A percentile compares a stretch with the other conserved stretches of the same genome.
Evolutionary conservation across 768 basidiomycete species (phyloP).

Genomic region (Suillus brevipes): DNA sequence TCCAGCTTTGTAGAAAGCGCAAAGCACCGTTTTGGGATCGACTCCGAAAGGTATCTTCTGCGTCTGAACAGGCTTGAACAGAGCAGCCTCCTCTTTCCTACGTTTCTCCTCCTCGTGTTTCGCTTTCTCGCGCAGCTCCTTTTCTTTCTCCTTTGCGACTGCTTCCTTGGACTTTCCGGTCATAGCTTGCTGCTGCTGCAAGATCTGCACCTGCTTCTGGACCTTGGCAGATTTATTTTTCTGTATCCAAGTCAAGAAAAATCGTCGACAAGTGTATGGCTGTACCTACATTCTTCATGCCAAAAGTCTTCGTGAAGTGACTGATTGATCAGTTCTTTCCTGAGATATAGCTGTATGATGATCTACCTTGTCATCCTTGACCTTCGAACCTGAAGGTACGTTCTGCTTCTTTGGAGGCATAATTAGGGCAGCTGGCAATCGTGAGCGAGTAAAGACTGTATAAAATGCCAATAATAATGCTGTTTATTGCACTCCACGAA

Average conservation of each 20-base stretch:
- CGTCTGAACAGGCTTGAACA: conserved; percentile 75
- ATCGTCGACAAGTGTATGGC: conserved; percentile 2
- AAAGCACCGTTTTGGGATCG: conserved; percentile 93
- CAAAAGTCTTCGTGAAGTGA: conserved; percentile 66
- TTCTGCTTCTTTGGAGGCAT: conserved; percentile 88
- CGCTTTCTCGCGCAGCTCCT: conserved; percentile 69
- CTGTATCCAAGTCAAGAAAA: conserved; percentile 36
- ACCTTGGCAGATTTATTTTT: conserved; percentile 96
- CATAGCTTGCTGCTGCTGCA: conserved; percentile 74
- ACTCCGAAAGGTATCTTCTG: conserved; percentile 95
- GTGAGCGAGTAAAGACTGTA: conserved; percentile 2
- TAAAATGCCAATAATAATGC: conserved; percentile 10
- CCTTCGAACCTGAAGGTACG: conserved; percentile 57
- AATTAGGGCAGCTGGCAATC: conserved; percentile 1
- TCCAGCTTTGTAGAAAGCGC: conserved; percentile 90
- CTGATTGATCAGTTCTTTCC: conserved; percentile 30
- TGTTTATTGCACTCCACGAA: conserved; percentile 1
- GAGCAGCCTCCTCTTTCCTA: conserved; percentile 79
- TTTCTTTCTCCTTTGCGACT: conserved; percentile 86
- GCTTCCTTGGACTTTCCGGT: conserved; percentile 79
- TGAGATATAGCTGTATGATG: conserved; percentile 14
- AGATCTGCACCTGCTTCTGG: conserved; percentile 76
- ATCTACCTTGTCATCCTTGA: conserved; percentile 79
- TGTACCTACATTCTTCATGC: conserved; percentile 77
- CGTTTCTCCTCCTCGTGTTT: conserved; percentile 82